Evolutionary conservation across 1,139 yeast species (phyloP), one percentile per base, ranked within the genome.

Genomic region (Yamadazyma sp.): DNA sequence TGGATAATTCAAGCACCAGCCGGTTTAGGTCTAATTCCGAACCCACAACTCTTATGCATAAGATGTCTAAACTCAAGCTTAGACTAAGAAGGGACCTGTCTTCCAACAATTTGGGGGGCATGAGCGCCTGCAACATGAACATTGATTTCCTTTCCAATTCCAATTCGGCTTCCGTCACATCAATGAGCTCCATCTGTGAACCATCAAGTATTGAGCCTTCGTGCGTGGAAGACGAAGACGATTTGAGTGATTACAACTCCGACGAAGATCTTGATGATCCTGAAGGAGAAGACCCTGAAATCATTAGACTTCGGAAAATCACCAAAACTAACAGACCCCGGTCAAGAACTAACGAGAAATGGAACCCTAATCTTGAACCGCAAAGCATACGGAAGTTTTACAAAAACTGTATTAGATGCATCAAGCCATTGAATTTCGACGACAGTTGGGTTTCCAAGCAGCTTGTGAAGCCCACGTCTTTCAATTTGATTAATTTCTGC

Each of bases 341-440:
- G 9, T 12, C 31, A 3, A 41, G 18, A 27, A 13, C 38, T 7
- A 22, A 54, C 26, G 50, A 42, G 27, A 76, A 78, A 52, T 78
- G 84, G 84, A 53, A 52, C 12, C 83, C 84, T 2, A 38, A 4
- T 57, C 60, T 59, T 12, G 71, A 69, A 45, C 41, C 55, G 12
- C 62, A 61, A 34, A 64, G 75, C 29, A 62, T 69, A 44, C 62
- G 73, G 36, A 74, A 74, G 44, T 66, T 63, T 46, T 65, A 73
- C 40, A 65, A 78, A 35, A 80, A 78, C 53, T 76, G 83, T 26
- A 56, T 79, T 26, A 66, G 83, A 35, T 80, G 86, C 47, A 76
- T 80, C 32, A 76, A 71, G 48, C 77, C 82, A 6, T 61, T 80
- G 35, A 62, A 72, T 2, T 64, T 65, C 46, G 80, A 77, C 35